Evolutionary conservation across 495 filamentous ascomycete genomes (phyloP), one percentile per base, ranked within the genome.

Genomic region (Hapsidospora chrysogenum): DNA sequence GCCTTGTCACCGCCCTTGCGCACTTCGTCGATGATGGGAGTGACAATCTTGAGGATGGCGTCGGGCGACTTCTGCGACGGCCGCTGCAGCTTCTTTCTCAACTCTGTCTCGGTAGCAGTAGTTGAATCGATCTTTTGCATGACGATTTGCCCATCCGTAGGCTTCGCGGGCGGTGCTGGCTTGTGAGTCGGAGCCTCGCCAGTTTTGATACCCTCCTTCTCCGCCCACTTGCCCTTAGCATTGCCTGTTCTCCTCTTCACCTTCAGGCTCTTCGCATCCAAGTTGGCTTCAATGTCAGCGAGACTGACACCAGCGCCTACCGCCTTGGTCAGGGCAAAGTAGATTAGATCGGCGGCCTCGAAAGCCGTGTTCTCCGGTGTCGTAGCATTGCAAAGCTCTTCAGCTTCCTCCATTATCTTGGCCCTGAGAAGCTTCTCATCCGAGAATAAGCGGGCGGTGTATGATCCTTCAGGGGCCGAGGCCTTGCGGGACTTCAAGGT

Each of bases 341-440:
- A 97, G 16, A 97, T 70, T 35, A 97, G 62, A 50, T 97, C 89
- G 10, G 87, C 89, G 2, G 89, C 84, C 56, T 97, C 89, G 34
- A 89, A 89, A 10, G 89, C 79, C 31, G 95, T 66, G 14, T 95
- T 82, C 35, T 85, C 64, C 35, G 83, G 81, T 9, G 72, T 76
- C 25, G 66, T 68, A 10, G 89, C 89, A 33, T 81, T 69, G 59
- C 89, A 96, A 19, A 97, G 61, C 58, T 97, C 89, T 41, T 84
- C 78, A 2, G 89, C 89, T 52, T 97, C 89, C 56, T 97, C 89
- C 78, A 94, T 89, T 28, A 97, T 93, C 65, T 97, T 97, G 2
- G 89, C 92, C 22, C 79, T 68, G 11, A 92, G 60, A 14, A 96
- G 70, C 56, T 89, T 83, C 37, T 81, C 72, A 38, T 96, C 92